These are phyloP conservation scores for Candida peoriensis DNA, from an alignment of 805 yeast species.

Conservation along the genomic window DNA sequence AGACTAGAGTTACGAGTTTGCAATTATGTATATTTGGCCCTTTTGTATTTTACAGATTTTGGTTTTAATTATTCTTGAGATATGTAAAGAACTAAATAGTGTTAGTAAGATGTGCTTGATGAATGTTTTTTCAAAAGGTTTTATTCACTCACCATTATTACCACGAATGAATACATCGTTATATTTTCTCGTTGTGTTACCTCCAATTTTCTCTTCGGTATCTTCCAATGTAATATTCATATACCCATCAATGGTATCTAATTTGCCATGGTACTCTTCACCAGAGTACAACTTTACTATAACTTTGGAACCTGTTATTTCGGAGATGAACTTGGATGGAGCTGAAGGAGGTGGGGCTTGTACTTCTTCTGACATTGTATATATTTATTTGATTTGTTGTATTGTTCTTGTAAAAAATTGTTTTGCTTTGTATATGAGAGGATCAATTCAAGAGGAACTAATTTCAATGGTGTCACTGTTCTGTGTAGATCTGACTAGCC, in stretches of 20 bases:
- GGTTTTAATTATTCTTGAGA: constrained; percentile 19
- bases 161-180: constrained; percentile 87
- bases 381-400: too few relatives aligned
- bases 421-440: too few relatives aligned
- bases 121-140: too few relatives aligned
- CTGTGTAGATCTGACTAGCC: too few relatives aligned
- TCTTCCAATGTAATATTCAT: constrained; percentile 89
- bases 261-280: constrained; percentile 68
- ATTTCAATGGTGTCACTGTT: too few relatives aligned
- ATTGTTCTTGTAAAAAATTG: too few relatives aligned
- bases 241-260: constrained; percentile 92
- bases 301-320: constrained; percentile 75
- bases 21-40: too few relatives aligned
- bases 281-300: constrained; percentile 84
- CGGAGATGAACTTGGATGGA: constrained; percentile 64
- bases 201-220: constrained; percentile 59
- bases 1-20: too few relatives aligned
- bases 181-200: constrained; percentile 44
- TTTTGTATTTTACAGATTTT: too few relatives aligned
- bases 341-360: not conserved
- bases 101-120: constrained; percentile 9
- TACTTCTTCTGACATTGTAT: not conserved
- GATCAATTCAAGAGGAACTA: too few relatives aligned
- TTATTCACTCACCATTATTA: constrained; percentile 69
- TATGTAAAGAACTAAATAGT: constrained; percentile 18